phyloP scores from a whole-genome alignment of 2,329 filamentous ascomycete genomes.

The Botrytis paeoniae region DNA sequence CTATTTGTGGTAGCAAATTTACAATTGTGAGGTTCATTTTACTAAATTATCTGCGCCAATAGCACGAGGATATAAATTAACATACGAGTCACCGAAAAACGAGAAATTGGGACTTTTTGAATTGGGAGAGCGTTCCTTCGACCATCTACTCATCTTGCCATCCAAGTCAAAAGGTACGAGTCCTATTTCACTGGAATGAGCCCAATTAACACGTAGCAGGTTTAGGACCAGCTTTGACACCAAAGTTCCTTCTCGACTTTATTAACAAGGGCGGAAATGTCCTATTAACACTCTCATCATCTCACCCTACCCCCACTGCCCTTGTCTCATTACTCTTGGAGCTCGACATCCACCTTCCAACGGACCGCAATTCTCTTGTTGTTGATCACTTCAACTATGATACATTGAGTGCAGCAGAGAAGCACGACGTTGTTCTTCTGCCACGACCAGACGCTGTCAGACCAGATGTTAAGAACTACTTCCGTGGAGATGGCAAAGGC shows the following conservation, averaged over 20 bases:
- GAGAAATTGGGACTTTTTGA: slow-evolving; percentile 74
- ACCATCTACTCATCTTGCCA: slow-evolving; percentile 87
- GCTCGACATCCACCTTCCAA: slow-evolving; percentile 82
- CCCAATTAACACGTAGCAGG: slow-evolving; percentile 46
- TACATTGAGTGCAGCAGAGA: slow-evolving; percentile 67
- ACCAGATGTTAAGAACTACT: slow-evolving; percentile 72
- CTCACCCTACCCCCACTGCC: slow-evolving; percentile 65
- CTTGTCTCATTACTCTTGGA: slow-evolving; percentile 79
- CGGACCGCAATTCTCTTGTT: slow-evolving; percentile 78
- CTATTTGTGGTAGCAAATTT: slow-evolving; percentile 22
- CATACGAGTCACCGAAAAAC: slow-evolving; percentile 80
- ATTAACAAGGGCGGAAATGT: slow-evolving; percentile 90
- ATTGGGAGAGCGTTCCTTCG: slow-evolving; percentile 83
- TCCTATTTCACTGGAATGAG: slow-evolving; percentile 17
- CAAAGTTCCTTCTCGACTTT: slow-evolving; percentile 84
- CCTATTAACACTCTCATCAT: slow-evolving; percentile 76
- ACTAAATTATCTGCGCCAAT: slow-evolving; percentile 21
- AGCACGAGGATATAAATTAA: slow-evolving; percentile 81
- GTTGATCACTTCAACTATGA: slow-evolving; percentile 98
- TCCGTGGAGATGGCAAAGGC: slow-evolving; percentile 55
- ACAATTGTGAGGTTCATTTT: slow-evolving; percentile 3
- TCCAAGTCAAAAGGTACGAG: slow-evolving; percentile 78
- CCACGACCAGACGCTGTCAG: slow-evolving; percentile 64
- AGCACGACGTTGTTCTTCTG: slow-evolving; percentile 84
- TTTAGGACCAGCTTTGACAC: slow-evolving; percentile 83